Evolutionary conservation across 164 flowering plant species (phyloP).

Genomic region (Houttuynia cordata): DNA sequence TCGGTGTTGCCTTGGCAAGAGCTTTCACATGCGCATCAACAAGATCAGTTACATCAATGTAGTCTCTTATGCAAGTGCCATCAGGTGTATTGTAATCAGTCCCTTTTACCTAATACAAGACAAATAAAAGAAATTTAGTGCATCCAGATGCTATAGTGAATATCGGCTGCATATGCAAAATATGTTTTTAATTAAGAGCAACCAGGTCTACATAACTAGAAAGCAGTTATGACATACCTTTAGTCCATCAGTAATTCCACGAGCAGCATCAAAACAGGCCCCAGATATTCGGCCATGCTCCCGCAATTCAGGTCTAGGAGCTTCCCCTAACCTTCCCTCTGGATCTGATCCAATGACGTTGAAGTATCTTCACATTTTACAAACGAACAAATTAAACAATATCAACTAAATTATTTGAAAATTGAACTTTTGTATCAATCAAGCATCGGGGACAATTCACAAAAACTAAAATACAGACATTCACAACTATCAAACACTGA

Average conservation of each 20-base stretch:
- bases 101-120: constrained; percentile 58
- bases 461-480: too few species aligned
- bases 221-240: constrained; percentile 33
- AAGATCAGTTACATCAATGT: constrained; percentile 90
- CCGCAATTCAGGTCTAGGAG: constrained; percentile 93
- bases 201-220: too few species aligned
- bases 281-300: constrained; percentile 98
- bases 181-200: too few species aligned
- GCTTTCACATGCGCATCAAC: constrained; percentile 99
- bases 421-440: too few species aligned
- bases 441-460: too few species aligned
- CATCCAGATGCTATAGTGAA: not conserved
- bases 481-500: too few species aligned
- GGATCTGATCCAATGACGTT: constrained; percentile 98
- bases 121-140: not conserved
- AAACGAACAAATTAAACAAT: not conserved
- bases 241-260: constrained; percentile 67
- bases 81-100: constrained; percentile 78
- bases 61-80: constrained; percentile 91
- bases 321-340: constrained; percentile 93
- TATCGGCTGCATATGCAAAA: too few species aligned
- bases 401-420: too few species aligned
- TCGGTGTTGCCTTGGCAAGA: constrained; percentile 59
- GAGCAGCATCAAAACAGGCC: constrained; percentile 98
- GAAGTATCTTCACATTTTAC: constrained; percentile 54